These are phyloP conservation scores for Cladosporium oxysporum DNA, from an alignment of 2,329 filamentous ascomycete species.

Conservation along the genomic window DNA sequence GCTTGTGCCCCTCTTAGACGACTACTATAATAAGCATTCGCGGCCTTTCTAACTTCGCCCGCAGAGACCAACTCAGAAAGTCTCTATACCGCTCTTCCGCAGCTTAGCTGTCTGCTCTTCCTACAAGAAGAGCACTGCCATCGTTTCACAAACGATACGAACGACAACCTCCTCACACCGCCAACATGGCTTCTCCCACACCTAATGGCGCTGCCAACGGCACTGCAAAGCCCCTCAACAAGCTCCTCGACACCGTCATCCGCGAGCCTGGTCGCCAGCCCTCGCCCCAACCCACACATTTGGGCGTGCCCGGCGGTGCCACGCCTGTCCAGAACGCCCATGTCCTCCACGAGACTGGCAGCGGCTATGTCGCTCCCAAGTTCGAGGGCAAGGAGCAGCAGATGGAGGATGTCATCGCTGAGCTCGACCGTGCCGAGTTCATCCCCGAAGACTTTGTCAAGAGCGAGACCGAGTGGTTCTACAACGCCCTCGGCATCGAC, in stretches of 20 bases:
- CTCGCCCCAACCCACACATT: conserved; percentile 84
- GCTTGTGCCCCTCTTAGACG: background rate
- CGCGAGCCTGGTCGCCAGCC: conserved; percentile 64
- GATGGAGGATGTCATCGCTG: conserved; percentile 84
- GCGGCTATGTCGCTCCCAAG: conserved; percentile 91
- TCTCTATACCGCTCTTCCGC: conserved; percentile 7
- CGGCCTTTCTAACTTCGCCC: conserved; percentile 3
- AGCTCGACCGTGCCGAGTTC: conserved; percentile 77
- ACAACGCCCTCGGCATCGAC: conserved; percentile 94
- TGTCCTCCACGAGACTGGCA: conserved; percentile 81
- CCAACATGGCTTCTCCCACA: conserved; percentile 18
- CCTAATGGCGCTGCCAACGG: conserved; percentile 17
- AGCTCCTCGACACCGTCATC: conserved; percentile 58
- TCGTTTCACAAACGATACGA: background rate
- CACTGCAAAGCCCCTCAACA: conserved; percentile 43
- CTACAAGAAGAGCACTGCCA: background rate
- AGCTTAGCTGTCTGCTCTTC: conserved; percentile 3
- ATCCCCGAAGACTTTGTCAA: conserved; percentile 82
- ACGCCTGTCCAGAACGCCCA: conserved; percentile 52
- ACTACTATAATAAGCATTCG: conserved; percentile 6
- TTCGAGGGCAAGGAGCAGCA: conserved; percentile 92
- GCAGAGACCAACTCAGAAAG: background rate
- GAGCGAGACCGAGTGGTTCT: conserved; percentile 91
- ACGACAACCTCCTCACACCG: background rate
- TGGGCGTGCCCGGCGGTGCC: conserved; percentile 66